Evolutionary conservation across 176 grass and related monocot species (phyloP), one percentile per base, ranked within the genome.

Genomic region (Pontederia crassipes): DNA sequence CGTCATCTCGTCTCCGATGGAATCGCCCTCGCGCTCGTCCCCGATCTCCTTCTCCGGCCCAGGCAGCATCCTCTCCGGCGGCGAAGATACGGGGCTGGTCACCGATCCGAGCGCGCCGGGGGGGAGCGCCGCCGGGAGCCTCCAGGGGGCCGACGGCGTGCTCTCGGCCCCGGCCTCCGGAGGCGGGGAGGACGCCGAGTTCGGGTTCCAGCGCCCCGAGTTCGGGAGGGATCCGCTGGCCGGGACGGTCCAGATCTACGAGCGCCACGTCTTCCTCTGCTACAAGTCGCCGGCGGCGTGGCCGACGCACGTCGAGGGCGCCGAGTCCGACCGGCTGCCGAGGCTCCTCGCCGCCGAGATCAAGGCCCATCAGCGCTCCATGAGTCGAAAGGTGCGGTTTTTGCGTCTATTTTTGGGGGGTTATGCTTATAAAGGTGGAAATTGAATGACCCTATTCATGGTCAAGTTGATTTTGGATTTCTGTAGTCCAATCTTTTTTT

Each of bases 261-360:
- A 71, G 20, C 68, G 68, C 17, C 68, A 71, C 56, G 17, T 71
- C 17, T 71, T 71, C 56, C 68, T 71, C 40, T 71, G 68, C 56
- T 51, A 71, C 26, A 71, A 71, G 46, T 71, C 68, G 46, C 68
- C 68, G 13, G 54, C 58, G 18, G 56, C 16, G 11, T 71, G 68
- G 68, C 68, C 68, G 6, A 16, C 55, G 18, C 17, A 60, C 24
- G 55, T 71, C 16, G 68, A 71, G 68, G 68, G 53, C 11, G 46
- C 68, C 20, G 68, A 71, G 45, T 71, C 55, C 8, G 68, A 71
- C 45, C 8, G 45, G 9, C 26, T 71, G 46, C 68, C 68, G 12
- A 58, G 56, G 55, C 9, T 50, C 8, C 68, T 71, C 17, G 18
- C 24, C 13, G 68, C 2, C 1, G 68, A 45, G 20, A 58, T 71